These are phyloP conservation scores for Mycena floridula DNA, from an alignment of 768 basidiomycete genomes.

Conservation along the genomic window DNA sequence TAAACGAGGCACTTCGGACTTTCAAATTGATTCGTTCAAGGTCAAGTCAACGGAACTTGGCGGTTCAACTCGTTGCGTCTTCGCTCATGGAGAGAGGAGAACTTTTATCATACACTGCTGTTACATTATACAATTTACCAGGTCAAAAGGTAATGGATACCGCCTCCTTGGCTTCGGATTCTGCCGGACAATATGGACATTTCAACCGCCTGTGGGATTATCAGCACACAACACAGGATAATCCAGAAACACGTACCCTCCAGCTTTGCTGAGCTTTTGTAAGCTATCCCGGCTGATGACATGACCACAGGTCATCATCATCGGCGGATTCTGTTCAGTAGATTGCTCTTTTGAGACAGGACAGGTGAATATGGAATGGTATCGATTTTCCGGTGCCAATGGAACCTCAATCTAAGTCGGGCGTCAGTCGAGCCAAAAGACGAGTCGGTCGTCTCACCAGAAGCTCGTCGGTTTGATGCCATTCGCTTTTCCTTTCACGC, in stretches of 20 bases:
- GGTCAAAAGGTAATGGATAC: too few species aligned
- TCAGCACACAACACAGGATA: slow-evolving; percentile 5
- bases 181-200: slow-evolving; percentile 93
- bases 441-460: slow-evolving; percentile 48
- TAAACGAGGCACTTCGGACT: too few species aligned
- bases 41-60: too few species aligned
- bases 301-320: slow-evolving; percentile 97
- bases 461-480: slow-evolving; percentile 84
- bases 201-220: slow-evolving; percentile 68
- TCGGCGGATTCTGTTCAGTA: slow-evolving; percentile 88
- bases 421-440: slow-evolving; percentile 1
- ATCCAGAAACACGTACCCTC: slow-evolving; percentile 37
- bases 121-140: too few species aligned
- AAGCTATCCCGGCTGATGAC: slow-evolving; percentile 92
- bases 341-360: slow-evolving; percentile 98
- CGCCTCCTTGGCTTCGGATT: too few species aligned
- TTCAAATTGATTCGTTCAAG: too few species aligned
- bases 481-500: slow-evolving; percentile 89
- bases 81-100: too few species aligned
- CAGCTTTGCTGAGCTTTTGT: slow-evolving; percentile 81
- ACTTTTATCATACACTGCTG: too few species aligned
- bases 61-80: too few species aligned
- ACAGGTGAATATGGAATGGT: slow-evolving; percentile 96
- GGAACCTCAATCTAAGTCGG: slow-evolving; percentile 83
- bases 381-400: slow-evolving; percentile 76